These are phyloP conservation scores for Wickerhamomyces bisporus DNA, from an alignment of 805 yeast genomes.

Conservation along the genomic window DNA sequence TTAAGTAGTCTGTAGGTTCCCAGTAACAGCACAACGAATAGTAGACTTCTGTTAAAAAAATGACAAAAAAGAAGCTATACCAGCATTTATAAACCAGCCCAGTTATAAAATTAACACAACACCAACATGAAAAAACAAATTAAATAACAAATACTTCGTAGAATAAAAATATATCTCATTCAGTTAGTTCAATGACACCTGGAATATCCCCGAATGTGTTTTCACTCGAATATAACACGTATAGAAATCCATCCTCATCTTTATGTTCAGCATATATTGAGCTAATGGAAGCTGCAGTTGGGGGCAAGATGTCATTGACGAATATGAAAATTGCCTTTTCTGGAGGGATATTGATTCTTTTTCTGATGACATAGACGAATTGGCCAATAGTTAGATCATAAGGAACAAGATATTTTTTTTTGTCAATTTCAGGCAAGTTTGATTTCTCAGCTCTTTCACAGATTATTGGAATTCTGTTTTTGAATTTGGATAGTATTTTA, in stretches of 20 bases:
- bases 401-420: slow-evolving; percentile 95
- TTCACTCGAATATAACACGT: slow-evolving; percentile 94
- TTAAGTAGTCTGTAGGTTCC: no score
- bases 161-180: no score
- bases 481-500: slow-evolving; percentile 82
- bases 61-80: no score
- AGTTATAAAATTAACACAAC: no score
- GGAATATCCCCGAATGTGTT: slow-evolving; percentile 77
- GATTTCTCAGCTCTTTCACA: slow-evolving; percentile 97
- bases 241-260: slow-evolving; percentile 96
- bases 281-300: slow-evolving; percentile 96
- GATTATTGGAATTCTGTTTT: slow-evolving; percentile 90
- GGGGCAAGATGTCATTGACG: slow-evolving; percentile 95
- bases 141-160: no score
- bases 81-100: no score
- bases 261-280: slow-evolving; percentile 93
- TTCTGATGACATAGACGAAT: slow-evolving; percentile 95
- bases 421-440: slow-evolving; percentile 93
- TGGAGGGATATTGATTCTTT: slow-evolving; percentile 90
- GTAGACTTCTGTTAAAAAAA: no score
- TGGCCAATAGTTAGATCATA: slow-evolving; percentile 96
- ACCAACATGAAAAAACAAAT: no score
- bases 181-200: background rate
- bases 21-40: no score
- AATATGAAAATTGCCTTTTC: slow-evolving; percentile 98